Evolutionary conservation across 805 yeast species (phyloP).

Genomic region (Candida dajiaensis): DNA sequence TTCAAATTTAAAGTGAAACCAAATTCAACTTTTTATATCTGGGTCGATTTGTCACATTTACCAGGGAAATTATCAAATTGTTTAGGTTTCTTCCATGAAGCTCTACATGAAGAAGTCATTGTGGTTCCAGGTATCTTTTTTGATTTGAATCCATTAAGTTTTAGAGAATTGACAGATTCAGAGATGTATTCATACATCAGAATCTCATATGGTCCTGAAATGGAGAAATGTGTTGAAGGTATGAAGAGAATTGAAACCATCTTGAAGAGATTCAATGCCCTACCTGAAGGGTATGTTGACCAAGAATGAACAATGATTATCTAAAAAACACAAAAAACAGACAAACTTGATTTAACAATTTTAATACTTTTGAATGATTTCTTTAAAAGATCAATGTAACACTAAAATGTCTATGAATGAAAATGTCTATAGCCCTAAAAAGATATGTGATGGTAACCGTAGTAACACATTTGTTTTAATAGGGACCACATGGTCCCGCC

Average conservation of each 20-base stretch:
- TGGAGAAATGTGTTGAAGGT: constrained; percentile 42
- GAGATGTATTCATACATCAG: constrained; percentile 56
- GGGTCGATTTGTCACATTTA: constrained; percentile 50
- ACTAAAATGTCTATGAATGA: too few species aligned
- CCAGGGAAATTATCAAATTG: constrained; percentile 53
- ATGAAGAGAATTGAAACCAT: constrained; percentile 57
- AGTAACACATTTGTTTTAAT: not conserved
- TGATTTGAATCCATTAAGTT: constrained; percentile 48
- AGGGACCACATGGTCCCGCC: not conserved
- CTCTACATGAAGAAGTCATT: constrained; percentile 52
- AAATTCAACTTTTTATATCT: constrained; percentile 52
- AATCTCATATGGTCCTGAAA: constrained; percentile 55
- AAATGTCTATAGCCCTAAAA: not conserved
- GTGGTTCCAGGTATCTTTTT: constrained; percentile 61
- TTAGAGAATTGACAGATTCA: constrained; percentile 44
- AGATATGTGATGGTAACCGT: not conserved
- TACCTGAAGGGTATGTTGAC: constrained; percentile 28
- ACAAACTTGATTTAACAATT: too few species aligned
- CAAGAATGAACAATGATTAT: not conserved
- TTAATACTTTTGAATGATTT: too few species aligned
- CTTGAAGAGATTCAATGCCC: constrained; percentile 35
- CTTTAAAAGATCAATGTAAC: too few species aligned
- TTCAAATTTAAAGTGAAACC: constrained; percentile 45
- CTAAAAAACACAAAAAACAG: too few species aligned
- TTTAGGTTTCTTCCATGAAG: constrained; percentile 58